These are phyloP conservation scores for Suhomyces bribrorum DNA, from an alignment of 1,139 yeast genomes.

Conservation along the genomic window DNA sequence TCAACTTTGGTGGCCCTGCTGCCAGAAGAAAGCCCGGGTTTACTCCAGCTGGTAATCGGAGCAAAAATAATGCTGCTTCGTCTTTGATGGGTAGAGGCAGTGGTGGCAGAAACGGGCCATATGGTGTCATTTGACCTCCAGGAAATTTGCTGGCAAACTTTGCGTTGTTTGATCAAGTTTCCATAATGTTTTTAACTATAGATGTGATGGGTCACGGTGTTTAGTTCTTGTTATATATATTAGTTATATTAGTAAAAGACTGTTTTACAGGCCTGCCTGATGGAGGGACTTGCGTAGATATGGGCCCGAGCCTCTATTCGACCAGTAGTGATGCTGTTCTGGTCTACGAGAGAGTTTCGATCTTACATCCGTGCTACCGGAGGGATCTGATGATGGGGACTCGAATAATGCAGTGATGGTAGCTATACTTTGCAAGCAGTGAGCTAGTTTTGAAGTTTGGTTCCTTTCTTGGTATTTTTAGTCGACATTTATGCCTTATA, in stretches of 20 bases:
- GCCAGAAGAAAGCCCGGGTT: constrained; percentile 15
- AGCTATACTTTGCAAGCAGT: too few relatives aligned
- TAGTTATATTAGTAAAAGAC: neutral
- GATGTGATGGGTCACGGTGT: constrained; percentile 2
- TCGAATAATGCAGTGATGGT: too few relatives aligned
- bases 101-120: constrained; percentile 11
- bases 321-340: too few relatives aligned
- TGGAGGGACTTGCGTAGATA: neutral
- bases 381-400: too few relatives aligned
- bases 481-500: too few relatives aligned
- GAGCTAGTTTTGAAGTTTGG: too few relatives aligned
- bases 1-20: constrained; percentile 19
- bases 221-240: constrained; percentile 2
- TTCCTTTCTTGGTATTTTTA: too few relatives aligned
- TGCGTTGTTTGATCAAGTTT: too few relatives aligned
- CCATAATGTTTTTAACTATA: constrained; percentile 1
- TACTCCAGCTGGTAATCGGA: constrained; percentile 15
- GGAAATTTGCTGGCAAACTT: neutral
- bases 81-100: constrained; percentile 20
- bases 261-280: constrained; percentile 10
- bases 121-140: constrained; percentile 11
- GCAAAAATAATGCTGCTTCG: constrained; percentile 14
- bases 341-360: too few relatives aligned
- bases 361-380: too few relatives aligned
- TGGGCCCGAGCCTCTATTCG: too few relatives aligned